Evolutionary conservation across 2,329 filamentous ascomycete genomes (phyloP).

Genomic region (Arthrobotrys conoides): DNA sequence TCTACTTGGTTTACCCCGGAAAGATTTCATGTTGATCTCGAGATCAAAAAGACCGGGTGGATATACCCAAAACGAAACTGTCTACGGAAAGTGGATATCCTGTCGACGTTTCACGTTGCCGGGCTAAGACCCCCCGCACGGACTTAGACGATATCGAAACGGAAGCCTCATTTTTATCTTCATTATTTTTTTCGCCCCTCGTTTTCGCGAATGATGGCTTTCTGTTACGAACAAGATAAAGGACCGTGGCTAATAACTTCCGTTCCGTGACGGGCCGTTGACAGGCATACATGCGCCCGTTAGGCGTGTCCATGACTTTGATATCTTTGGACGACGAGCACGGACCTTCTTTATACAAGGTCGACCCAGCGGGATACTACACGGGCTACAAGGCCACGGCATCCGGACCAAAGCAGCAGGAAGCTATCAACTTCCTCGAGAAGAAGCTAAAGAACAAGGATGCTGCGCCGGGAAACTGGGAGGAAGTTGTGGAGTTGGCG

Average conservation of each 20-base stretch:
- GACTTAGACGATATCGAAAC: conserved; percentile 25
- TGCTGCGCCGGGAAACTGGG: conserved; percentile 89
- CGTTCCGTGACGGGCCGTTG: conserved; percentile 54
- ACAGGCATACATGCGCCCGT: conserved; percentile 95
- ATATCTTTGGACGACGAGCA: conserved; percentile 93
- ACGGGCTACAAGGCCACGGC: conserved; percentile 98
- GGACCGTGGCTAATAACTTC: conserved; percentile 54
- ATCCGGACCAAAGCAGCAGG: conserved; percentile 97
- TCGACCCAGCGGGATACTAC: conserved; percentile 97
- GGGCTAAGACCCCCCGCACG: conserved; percentile 40
- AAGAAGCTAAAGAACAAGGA: conserved; percentile 99
- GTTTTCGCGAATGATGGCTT: conserved; percentile 31
- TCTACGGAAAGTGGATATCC: conserved; percentile 26
- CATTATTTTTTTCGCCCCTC: not conserved
- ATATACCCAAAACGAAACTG: conserved; percentile 10
- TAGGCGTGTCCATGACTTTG: conserved; percentile 94
- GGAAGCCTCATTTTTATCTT: conserved; percentile 18
- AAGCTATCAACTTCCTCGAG: conserved; percentile 97
- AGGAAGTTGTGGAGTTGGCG: conserved; percentile 96
- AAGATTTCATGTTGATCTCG: conserved; percentile 6
- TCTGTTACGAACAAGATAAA: conserved; percentile 54
- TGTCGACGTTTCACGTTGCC: conserved; percentile 5
- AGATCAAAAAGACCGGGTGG: conserved; percentile 8
- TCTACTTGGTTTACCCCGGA: conserved; percentile 24
- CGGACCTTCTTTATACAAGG: conserved; percentile 97